These are phyloP conservation scores for Sanghuangporus weigelae DNA, from an alignment of 1,284 basidiomycete genomes.

Conservation along the genomic window DNA sequence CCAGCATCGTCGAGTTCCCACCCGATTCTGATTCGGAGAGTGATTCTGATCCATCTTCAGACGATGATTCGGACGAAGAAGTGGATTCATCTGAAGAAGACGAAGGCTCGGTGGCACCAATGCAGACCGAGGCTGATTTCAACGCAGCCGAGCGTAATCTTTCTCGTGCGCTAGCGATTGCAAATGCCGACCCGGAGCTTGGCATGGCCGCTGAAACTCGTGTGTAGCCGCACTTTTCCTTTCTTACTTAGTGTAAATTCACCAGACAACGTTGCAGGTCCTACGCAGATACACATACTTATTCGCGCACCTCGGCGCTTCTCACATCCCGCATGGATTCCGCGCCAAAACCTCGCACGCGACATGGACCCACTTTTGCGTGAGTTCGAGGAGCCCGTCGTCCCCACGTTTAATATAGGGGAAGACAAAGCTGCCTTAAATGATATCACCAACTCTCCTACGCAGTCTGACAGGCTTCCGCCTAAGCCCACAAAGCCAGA, in stretches of 20 bases:
- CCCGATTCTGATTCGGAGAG: conserved; percentile 21
- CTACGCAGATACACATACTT: conserved; percentile 65
- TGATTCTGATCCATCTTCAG: conserved; percentile 14
- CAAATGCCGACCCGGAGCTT: conserved; percentile 48
- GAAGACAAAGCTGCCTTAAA: neutral
- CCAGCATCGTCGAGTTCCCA: conserved; percentile 21
- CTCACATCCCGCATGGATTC: conserved; percentile 65
- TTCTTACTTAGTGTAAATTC: neutral
- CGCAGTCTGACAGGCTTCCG: too few relatives aligned
- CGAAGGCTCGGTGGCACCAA: neutral
- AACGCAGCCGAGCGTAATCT: conserved; percentile 53
- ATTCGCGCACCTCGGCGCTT: conserved; percentile 69
- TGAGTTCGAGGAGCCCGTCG: conserved; percentile 31
- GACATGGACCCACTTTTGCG: conserved; percentile 35
- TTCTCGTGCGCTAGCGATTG: conserved; percentile 53
- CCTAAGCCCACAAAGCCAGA: neutral
- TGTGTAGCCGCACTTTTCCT: conserved; percentile 26
- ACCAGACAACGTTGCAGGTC: conserved; percentile 34
- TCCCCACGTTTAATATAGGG: neutral
- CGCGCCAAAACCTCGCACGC: conserved; percentile 50
- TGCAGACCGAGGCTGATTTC: conserved; percentile 6
- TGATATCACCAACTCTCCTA: conserved; percentile 9
- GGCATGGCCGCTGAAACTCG: conserved; percentile 59
- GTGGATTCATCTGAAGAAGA: conserved; percentile 19
- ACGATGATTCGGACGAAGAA: conserved; percentile 22